These are phyloP conservation scores for Platismatia glauca DNA, from an alignment of 495 filamentous ascomycete species.

Conservation along the genomic window DNA sequence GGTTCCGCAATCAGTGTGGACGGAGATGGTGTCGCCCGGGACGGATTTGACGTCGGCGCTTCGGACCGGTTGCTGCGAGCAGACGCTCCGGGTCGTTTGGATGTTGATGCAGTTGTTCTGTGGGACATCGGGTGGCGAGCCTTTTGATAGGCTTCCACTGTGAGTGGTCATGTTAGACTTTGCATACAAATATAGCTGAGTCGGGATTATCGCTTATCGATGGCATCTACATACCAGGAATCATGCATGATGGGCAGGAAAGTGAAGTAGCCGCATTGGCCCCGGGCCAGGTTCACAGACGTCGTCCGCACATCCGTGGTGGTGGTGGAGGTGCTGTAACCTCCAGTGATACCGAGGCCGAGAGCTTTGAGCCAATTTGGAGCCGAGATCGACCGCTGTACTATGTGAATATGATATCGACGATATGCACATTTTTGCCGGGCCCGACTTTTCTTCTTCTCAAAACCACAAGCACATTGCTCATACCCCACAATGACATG, in stretches of 20 bases:
- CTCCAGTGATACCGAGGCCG: slow-evolving; percentile 8
- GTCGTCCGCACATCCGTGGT: slow-evolving; percentile 4
- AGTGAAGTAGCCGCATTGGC: slow-evolving; percentile 14
- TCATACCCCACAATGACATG: too few relatives aligned
- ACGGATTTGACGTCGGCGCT: slow-evolving; percentile 1
- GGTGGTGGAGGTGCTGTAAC: not conserved
- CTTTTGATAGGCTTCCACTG: not conserved
- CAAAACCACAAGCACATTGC: too few relatives aligned
- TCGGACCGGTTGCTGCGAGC: slow-evolving; percentile 5
- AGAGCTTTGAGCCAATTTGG: not conserved
- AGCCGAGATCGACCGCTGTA: not conserved
- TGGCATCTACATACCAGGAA: slow-evolving; percentile 1
- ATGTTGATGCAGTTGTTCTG: slow-evolving; percentile 3
- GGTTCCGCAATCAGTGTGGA: slow-evolving; percentile 14
- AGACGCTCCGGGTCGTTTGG: slow-evolving; percentile 10
- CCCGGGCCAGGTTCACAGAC: slow-evolving; percentile 5
- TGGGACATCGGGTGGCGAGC: not conserved
- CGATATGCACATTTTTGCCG: too few relatives aligned
- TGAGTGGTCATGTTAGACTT: not conserved
- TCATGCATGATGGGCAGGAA: slow-evolving; percentile 11
- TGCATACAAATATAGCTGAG: not conserved
- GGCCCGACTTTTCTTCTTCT: too few relatives aligned
- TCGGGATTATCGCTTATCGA: too few relatives aligned
- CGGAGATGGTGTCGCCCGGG: slow-evolving; percentile 12
- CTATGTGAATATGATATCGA: too few relatives aligned